phyloP scores from a whole-genome alignment of 768 basidiomycete genomes.

The Lactifluus volemus region DNA sequence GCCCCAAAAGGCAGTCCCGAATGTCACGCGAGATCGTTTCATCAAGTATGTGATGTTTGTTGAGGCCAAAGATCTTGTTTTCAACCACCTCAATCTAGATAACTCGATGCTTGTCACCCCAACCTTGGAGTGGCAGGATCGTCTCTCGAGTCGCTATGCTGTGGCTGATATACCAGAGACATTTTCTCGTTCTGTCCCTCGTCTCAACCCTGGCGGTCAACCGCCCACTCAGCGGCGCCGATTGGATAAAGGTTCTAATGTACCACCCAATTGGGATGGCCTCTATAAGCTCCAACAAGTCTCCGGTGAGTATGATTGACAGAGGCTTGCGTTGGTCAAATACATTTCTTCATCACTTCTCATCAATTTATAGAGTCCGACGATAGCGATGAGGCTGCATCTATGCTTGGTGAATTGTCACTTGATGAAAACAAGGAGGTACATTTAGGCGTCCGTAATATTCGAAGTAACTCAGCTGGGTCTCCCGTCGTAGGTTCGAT shows the following conservation, averaged over 20 bases:
- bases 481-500: constrained; percentile 53
- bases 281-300: constrained; percentile 49
- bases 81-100: constrained; percentile 30
- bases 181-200: background rate
- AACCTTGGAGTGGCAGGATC: constrained; percentile 74
- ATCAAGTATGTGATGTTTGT: constrained; percentile 38
- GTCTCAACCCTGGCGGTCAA: constrained; percentile 5
- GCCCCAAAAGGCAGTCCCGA: constrained; percentile 64
- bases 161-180: constrained; percentile 14
- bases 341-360: background rate
- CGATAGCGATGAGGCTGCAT: constrained; percentile 32
- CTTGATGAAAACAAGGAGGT: constrained; percentile 73
- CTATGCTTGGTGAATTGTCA: constrained; percentile 61
- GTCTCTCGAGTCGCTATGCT: constrained; percentile 47
- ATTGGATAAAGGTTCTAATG: constrained; percentile 28
- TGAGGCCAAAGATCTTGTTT: background rate
- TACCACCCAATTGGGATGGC: constrained; percentile 43
- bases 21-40: constrained; percentile 76
- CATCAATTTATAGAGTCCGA: constrained; percentile 16
- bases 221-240: constrained; percentile 42
- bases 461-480: constrained; percentile 25
- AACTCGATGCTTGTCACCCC: constrained; percentile 53
- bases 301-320: constrained; percentile 9
- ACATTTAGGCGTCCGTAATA: constrained; percentile 3
- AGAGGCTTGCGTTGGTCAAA: background rate